phyloP scores from a whole-genome alignment of 1,139 yeast species.

The Meyerozyma sp. region DNA sequence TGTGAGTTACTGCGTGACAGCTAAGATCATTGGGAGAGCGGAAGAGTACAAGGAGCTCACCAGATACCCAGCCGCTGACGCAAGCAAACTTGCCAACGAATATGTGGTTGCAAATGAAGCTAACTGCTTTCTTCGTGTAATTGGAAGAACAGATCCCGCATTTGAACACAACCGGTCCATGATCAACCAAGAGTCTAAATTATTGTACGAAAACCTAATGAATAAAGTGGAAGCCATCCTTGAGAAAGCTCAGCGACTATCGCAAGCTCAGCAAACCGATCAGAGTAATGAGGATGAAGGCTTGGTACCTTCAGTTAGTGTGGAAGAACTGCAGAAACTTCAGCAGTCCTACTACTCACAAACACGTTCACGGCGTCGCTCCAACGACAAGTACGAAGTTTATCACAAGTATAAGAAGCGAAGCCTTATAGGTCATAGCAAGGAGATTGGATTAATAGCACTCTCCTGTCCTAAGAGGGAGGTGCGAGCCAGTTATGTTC shows the following conservation, averaged over 20 bases:
- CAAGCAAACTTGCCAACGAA: constrained; percentile 22
- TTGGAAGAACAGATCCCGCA: constrained; percentile 19
- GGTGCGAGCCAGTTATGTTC: constrained; percentile 20
- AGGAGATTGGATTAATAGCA: constrained; percentile 28
- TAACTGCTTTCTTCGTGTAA: constrained; percentile 22
- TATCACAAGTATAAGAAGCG: constrained; percentile 29
- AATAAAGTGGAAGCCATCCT: constrained; percentile 22
- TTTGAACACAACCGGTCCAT: constrained; percentile 24
- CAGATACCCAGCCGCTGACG: constrained; percentile 10
- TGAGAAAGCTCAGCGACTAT: constrained; percentile 18
- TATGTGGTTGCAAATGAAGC: constrained; percentile 34
- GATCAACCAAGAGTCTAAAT: constrained; percentile 30
- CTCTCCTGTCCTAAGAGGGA: constrained; percentile 27
- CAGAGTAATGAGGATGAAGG: neutral
- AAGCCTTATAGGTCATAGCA: constrained; percentile 25
- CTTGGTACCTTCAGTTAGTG: constrained; percentile 11
- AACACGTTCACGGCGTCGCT: constrained; percentile 5
- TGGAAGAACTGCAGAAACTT: constrained; percentile 24
- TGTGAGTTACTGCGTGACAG: constrained; percentile 31
- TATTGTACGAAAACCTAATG: constrained; percentile 23
- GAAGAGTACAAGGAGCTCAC: constrained; percentile 20
- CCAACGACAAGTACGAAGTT: constrained; percentile 19
- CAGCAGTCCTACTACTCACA: constrained; percentile 26
- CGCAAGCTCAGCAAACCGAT: constrained; percentile 2
- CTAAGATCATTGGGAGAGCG: constrained; percentile 32